These are phyloP conservation scores for Moesziomyces antarcticus DNA, from an alignment of 1,284 basidiomycete genomes.

Conservation along the genomic window DNA sequence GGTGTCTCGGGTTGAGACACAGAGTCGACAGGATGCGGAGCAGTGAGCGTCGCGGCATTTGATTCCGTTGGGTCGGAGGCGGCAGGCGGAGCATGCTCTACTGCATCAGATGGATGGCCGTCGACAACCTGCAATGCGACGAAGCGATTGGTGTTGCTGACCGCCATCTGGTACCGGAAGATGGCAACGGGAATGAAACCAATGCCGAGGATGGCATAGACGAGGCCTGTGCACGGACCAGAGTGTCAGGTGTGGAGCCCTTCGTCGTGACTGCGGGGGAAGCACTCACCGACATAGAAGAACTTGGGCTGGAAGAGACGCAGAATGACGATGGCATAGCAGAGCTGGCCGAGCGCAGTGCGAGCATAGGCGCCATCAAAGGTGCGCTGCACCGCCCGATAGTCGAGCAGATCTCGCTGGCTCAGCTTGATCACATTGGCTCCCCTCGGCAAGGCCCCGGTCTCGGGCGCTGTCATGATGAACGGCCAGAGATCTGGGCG, in stretches of 20 bases:
- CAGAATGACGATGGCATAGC: slow-evolving; percentile 79
- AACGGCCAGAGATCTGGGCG: not conserved
- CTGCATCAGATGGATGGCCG: slow-evolving; percentile 21
- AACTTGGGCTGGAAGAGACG: slow-evolving; percentile 73
- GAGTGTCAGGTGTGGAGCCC: not conserved
- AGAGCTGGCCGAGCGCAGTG: slow-evolving; percentile 78
- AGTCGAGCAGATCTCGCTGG: slow-evolving; percentile 70
- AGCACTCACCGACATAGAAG: slow-evolving; percentile 38
- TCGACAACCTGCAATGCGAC: slow-evolving; percentile 19
- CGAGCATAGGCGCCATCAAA: slow-evolving; percentile 83
- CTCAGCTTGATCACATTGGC: slow-evolving; percentile 34
- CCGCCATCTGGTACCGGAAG: slow-evolving; percentile 36
- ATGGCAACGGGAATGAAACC: slow-evolving; percentile 71
- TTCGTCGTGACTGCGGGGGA: not conserved
- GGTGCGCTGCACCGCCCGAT: slow-evolving; percentile 80
- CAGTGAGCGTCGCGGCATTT: slow-evolving; percentile 71
- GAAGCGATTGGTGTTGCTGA: slow-evolving; percentile 51
- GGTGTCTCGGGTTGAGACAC: not conserved
- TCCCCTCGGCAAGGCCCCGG: slow-evolving; percentile 9
- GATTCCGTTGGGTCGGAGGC: not conserved
- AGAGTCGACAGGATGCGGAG: slow-evolving; percentile 71
- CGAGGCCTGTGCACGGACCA: slow-evolving; percentile 8
- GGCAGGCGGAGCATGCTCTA: slow-evolving; percentile 14
- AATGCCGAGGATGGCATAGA: slow-evolving; percentile 11
- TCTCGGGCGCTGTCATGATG: slow-evolving; percentile 13